phyloP scores from a whole-genome alignment of 192 early-diverging fungal species.

The Backusella parvicylindrica region DNA sequence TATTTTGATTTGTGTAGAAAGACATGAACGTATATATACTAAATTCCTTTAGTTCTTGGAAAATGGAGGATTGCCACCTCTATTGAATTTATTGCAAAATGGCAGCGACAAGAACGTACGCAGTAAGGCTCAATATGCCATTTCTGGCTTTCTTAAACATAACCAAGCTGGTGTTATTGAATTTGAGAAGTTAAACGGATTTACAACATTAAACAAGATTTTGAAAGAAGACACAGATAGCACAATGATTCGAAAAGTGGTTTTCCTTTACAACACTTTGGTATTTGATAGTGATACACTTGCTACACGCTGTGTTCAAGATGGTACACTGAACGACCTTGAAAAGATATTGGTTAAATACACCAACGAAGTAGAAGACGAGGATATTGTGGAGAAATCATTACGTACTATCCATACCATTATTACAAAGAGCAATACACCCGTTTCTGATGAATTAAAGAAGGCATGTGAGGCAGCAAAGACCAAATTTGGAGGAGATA shows the following conservation, averaged over 20 bases:
- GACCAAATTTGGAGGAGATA: constrained; percentile 25
- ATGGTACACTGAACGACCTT: constrained; percentile 45
- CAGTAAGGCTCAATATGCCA: constrained; percentile 69
- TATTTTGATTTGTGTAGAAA: not conserved
- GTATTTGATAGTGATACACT: constrained; percentile 53
- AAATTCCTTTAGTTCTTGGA: constrained; percentile 39
- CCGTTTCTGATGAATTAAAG: constrained; percentile 9
- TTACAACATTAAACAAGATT: constrained; percentile 41
- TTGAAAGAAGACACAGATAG: constrained; percentile 42
- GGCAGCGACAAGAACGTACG: constrained; percentile 44
- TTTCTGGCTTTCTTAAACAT: constrained; percentile 64
- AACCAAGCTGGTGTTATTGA: constrained; percentile 50
- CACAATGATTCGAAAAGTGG: constrained; percentile 45
- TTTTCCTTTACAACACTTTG: constrained; percentile 63
- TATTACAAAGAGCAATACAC: not conserved
- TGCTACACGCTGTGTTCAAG: constrained; percentile 38
- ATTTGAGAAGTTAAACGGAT: constrained; percentile 50
- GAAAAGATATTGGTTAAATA: constrained; percentile 38
- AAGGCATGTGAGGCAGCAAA: constrained; percentile 12
- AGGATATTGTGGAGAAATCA: constrained; percentile 47
- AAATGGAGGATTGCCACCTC: constrained; percentile 41
- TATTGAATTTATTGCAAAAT: constrained; percentile 44
- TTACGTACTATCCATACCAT: constrained; percentile 26
- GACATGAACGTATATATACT: no score
- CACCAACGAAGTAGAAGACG: constrained; percentile 36